Base-by-base conservation (phyloP, 441 rosid genomes). In the Erodium moschatum region DNA sequence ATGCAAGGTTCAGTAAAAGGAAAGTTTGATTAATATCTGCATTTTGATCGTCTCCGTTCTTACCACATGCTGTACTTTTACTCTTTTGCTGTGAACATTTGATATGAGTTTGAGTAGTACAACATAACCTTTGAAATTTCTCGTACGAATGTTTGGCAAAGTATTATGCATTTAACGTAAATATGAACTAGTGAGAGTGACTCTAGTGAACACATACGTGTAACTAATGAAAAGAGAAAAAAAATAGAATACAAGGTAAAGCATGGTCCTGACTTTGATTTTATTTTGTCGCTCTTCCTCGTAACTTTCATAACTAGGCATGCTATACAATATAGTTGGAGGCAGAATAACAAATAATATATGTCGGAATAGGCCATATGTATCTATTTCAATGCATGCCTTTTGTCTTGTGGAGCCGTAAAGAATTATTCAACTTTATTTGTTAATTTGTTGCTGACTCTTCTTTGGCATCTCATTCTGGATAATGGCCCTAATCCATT, bases 381-480 rank as follows among this genome's bases (percentile, higher is more conserved):
- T 50, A 50, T 50, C 15, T 1, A 13, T 50, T 50, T 50, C 16
- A 50, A 56, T 56, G 62, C 62, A 56, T 56, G 62, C 15, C n/a
- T 46, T 46, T 10, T 13, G 52, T 46, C n/a, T 10, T 2, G 52
- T 13, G 52, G 52, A 46, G 11, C 52, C 52, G 11, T 46, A 1
- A 46, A 46, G n/a, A 46, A 46, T 24, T 24, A 24, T 24, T 24
- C 27, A 24, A 0, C 15, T 2, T 60, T 54, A 35, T 61, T 18
- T 60, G 18, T n/a, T 2, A 1, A 7, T 42, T 33, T 50, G n/a
- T 35, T 33, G 48, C 11, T 31, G 24, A 6, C 12, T 9, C 11
- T 68, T 58, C 27, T 46, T 15, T 72, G 62, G 61, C 66, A 63
- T 29, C 13, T 61, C 40, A 64, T 56, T 35, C 16, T n/a, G 35